A percentile compares a stretch with the other conserved stretches of the same genome.
phyloP scores from a whole-genome alignment of 768 basidiomycete species.

The Pisolithus microcarpus region DNA sequence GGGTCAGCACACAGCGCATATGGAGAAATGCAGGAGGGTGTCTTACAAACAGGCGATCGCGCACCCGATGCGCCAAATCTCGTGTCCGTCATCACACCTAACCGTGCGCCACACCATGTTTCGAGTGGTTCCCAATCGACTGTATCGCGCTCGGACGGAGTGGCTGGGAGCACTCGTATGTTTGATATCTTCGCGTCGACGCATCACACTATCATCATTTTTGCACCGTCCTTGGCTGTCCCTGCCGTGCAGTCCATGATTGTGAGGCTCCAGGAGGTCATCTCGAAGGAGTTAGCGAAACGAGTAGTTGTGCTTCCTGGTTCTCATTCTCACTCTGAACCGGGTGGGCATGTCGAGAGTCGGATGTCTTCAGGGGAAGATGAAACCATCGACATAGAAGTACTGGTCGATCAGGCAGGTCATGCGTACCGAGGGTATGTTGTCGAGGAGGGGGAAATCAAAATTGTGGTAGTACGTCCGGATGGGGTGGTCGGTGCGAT shows the following conservation, averaged over 20 bases:
- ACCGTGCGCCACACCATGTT: no score
- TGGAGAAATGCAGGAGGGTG: background rate
- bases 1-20: background rate
- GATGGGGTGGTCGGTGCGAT: constrained; percentile 38
- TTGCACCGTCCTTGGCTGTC: constrained; percentile 14
- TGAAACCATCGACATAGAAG: background rate
- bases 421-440: background rate
- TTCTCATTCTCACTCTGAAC: background rate
- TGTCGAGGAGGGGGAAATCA: background rate
- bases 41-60: background rate
- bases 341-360: background rate
- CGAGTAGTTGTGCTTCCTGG: background rate
- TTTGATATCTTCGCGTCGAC: background rate
- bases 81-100: background rate
- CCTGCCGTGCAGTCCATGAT: background rate
- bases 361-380: background rate
- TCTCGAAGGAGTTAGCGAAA: background rate
- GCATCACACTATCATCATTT: constrained; percentile 37
- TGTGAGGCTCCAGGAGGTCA: background rate
- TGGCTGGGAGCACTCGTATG: background rate
- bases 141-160: no score
- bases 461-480: constrained; percentile 29
- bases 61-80: background rate
- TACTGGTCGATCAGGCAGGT: background rate
- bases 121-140: no score